Evolutionary conservation across 225 moss, liverwort and hornwort genomes (phyloP).

Genomic region (Pleurozium schreberi): DNA sequence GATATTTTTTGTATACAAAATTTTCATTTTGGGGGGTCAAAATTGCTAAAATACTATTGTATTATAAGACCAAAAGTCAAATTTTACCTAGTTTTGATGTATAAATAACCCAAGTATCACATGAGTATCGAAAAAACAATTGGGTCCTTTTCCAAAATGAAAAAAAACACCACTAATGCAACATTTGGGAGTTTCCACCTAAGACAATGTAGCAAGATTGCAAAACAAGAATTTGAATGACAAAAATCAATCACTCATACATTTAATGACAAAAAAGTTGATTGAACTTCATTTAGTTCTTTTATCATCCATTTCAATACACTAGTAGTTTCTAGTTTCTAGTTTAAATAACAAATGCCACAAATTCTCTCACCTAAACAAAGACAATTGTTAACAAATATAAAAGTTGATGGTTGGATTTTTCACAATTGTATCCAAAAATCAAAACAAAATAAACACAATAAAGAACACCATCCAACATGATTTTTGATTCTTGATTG

Average conservation of each 20-base stretch:
- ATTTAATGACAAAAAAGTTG: not conserved
- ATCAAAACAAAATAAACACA: not conserved
- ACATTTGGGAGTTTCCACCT: too few relatives aligned
- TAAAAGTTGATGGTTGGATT: not conserved
- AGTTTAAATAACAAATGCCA: not conserved
- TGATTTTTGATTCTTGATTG: not conserved
- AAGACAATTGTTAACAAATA: not conserved
- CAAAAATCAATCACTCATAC: not conserved
- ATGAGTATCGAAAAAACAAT: too few relatives aligned
- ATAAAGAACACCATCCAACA: not conserved
- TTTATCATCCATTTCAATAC: not conserved
- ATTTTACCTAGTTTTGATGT: too few relatives aligned
- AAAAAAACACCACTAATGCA: too few relatives aligned
- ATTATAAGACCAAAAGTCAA: too few relatives aligned
- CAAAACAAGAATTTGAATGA: not conserved
- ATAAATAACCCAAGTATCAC: too few relatives aligned
- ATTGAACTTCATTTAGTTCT: not conserved
- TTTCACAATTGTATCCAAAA: not conserved
- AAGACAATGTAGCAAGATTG: not conserved
- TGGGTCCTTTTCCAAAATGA: too few relatives aligned
- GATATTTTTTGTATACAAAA: too few relatives aligned
- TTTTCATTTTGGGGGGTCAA: too few relatives aligned
- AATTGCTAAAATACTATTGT: too few relatives aligned
- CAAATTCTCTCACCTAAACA: not conserved
- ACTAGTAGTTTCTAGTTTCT: not conserved